A percentile compares a stretch with the other conserved stretches of the same genome.
Evolutionary conservation across 176 grass and related monocot species (phyloP).

Genomic region (Elymus sibiricus): DNA sequence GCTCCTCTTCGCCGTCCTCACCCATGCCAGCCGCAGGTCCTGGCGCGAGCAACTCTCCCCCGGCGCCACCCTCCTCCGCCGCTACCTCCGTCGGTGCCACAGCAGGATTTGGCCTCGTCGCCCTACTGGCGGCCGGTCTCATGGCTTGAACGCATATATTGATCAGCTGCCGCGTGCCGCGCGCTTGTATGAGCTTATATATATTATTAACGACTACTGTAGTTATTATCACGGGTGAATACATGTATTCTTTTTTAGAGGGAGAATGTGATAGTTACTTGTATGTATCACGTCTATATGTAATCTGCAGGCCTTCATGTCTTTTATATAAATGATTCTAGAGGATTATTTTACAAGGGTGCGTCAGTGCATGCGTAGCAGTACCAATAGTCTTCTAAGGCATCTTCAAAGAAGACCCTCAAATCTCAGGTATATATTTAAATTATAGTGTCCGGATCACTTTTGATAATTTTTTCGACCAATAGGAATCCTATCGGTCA

Average conservation of each 20-base stretch:
- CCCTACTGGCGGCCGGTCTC: background rate
- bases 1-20: background rate
- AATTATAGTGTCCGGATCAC: no score
- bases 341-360: no score
- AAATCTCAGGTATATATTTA: no score
- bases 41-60: background rate
- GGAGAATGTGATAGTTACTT: background rate
- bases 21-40: slow-evolving; percentile 6
- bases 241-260: background rate
- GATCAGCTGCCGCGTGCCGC: background rate
- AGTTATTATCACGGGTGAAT: background rate
- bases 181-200: background rate
- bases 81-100: background rate
- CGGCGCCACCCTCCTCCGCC: background rate
- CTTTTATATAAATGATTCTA: background rate
- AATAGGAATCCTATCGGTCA: no score
- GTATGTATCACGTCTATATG: background rate
- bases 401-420: no score
- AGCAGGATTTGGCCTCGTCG: background rate
- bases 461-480: no score
- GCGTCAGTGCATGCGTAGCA: no score
- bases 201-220: background rate
- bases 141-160: slow-evolving; percentile 10
- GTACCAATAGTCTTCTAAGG: no score
- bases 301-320: background rate